A percentile compares a stretch with the other conserved stretches of the same genome.
Conservation (phyloP, 441 rosid species). For the Iberis amara region DNA sequence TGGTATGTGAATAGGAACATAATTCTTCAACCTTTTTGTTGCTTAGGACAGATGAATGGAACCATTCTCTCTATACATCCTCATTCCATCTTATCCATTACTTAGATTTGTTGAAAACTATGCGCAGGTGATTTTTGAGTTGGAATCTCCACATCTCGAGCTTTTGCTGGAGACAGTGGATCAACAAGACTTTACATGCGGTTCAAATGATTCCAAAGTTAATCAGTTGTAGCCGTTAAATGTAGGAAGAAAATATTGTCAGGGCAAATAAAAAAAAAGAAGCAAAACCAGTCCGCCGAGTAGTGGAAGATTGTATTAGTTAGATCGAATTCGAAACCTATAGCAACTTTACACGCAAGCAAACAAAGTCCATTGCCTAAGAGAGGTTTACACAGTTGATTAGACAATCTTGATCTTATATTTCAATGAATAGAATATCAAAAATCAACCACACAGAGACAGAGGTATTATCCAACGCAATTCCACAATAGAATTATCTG, state of each 20-base stretch:
- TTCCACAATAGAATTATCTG: constrained; percentile 13
- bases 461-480: background rate
- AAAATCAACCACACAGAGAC: background rate
- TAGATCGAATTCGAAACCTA: background rate
- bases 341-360: background rate
- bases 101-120: constrained; percentile 10
- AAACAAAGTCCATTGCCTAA: background rate
- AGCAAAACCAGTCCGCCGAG: constrained; percentile 2
- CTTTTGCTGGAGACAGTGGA: constrained; percentile 49
- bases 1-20: constrained; percentile 42
- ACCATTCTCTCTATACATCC: background rate
- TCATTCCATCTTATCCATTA: constrained; percentile 2
- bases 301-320: constrained; percentile 2
- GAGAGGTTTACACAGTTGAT: constrained; percentile 25
- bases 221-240: constrained; percentile 1
- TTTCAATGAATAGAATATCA: constrained; percentile 25
- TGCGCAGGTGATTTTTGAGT: constrained; percentile 59
- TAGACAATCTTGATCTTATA: constrained; percentile 23
- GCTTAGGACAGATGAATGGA: background rate
- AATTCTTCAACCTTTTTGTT: background rate
- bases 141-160: constrained; percentile 52
- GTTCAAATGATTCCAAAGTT: constrained; percentile 33
- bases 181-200: constrained; percentile 56
- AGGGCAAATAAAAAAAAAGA: background rate
- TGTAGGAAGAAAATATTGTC: background rate